Evolutionary conservation across 2,329 filamentous ascomycete species (phyloP), one percentile per base, ranked within the genome.

Genomic region (Alternaria tenuissima): DNA sequence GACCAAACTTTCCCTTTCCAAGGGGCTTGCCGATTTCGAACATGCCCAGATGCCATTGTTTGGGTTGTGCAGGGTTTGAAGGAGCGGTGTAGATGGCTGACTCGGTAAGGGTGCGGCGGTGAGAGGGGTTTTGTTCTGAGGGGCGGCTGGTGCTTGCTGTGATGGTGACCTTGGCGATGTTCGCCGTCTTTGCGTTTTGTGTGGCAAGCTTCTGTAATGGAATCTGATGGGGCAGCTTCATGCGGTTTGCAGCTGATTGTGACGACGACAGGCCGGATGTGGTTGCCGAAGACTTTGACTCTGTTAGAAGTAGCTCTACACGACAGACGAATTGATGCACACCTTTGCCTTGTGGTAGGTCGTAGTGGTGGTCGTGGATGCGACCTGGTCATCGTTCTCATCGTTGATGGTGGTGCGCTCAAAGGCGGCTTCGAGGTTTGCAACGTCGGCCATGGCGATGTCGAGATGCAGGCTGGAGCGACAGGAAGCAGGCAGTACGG

Each of bases 341-440:
- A 94, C 93, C 88, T 96, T 96, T 63, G 87, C 80, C 81, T 96
- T 96, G 68, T 87, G 84, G 77, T 91, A 89, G 12, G 84, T 84
- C 57, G 81, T 80, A 63, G 81, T 82, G 12, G 84, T 84, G 57
- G 81, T 80, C 63, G 81, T 82, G 64, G 87, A 84, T 55, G 81
- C 81, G 32, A 83, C 80, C 60, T 92, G 75, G 57, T 82, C 80
- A 57, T 81, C 90, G 75, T 94, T 96, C 80, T 97, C 94, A 75
- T 97, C 94, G 71, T 91, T 90, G 64, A 97, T 92, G 20, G 91
- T 90, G 81, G 97, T 87, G 79, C 89, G 90, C 88, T 97, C 93
- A 75, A 98, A 92, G 72, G 92, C 91, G 80, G 91, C 85, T 82
- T 97, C 94, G 47, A 98, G 85, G 52, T 88, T 88, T 70, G 91